A percentile compares a stretch with the other conserved stretches of the same genome.
These are phyloP conservation scores for Nematodospora valgi DNA, from an alignment of 805 yeast species.

Conservation along the genomic window DNA sequence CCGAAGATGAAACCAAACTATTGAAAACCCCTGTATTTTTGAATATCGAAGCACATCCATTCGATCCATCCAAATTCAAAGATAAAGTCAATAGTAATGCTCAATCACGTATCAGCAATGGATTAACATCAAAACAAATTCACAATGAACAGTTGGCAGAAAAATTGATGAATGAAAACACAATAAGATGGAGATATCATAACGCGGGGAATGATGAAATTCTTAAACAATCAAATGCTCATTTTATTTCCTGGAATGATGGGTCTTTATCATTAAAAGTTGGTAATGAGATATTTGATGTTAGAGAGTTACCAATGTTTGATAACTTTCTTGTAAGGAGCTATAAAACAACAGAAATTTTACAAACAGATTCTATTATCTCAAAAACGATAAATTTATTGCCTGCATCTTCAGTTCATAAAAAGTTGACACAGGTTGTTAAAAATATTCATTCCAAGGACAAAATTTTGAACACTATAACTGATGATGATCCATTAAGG, in stretches of 20 bases:
- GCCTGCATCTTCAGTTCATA: constrained; percentile 86
- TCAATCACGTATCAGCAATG: background rate
- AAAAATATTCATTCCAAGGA: constrained; percentile 46
- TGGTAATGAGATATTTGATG: constrained; percentile 85
- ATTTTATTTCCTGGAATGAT: constrained; percentile 91
- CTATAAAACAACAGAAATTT: constrained; percentile 66
- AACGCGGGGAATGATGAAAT: constrained; percentile 68
- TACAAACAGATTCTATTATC: constrained; percentile 65
- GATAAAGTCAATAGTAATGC: constrained; percentile 40
- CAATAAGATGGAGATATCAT: constrained; percentile 92
- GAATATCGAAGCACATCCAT: constrained; percentile 80
- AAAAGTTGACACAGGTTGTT: constrained; percentile 70
- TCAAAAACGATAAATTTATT: constrained; percentile 67
- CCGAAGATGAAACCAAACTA: constrained; percentile 36
- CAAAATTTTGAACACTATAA: constrained; percentile 49
- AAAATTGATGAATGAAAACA: constrained; percentile 71
- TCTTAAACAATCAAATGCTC: constrained; percentile 82
- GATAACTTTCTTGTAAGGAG: constrained; percentile 73
- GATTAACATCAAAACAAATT: constrained; percentile 39
- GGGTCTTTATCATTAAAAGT: constrained; percentile 82
- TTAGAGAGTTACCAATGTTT: constrained; percentile 56
- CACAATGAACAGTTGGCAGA: constrained; percentile 52
- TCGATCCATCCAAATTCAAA: constrained; percentile 69
- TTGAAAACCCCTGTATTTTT: constrained; percentile 81
- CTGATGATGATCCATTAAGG: constrained; percentile 65